Evolutionary conservation across 495 filamentous ascomycete genomes (phyloP), one percentile per base, ranked within the genome.

Genomic region (Trichoderma parareesei): DNA sequence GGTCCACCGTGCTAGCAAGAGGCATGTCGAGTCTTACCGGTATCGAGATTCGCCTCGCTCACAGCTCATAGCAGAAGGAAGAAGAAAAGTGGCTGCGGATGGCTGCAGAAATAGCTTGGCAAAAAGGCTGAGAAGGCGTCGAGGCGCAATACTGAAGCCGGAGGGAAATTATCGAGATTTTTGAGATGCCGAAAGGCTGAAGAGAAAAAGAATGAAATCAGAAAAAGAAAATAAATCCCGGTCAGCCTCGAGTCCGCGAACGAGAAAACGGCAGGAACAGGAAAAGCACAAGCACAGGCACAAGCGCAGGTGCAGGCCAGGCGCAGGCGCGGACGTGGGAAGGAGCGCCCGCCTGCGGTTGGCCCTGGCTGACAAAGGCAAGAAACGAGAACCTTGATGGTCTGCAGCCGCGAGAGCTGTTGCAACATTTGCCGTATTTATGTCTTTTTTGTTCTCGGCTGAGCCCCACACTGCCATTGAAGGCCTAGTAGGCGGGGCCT

Each of bases 321-420:
- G 40, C 40, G 44, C 44, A 48, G 44, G 44, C 44, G 44, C 44
- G n/a, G 11, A 18, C 44, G 44, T 27, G 27, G 44, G 53, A 57
- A 57, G 53, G 20, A 57, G 14, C 27, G 53, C 53, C 53, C 53
- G 53, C 53, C 53, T 35, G 53, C 53, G 33, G 53, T 57, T 37
- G 9, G 16, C 27, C 27, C 53, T 37, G 27, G 53, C 53, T 35
- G 53, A 57, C 53, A 14, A 57, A 57, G 53, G 41, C 67, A 66
- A 69, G 68, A 69, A 69, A 66, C 68, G 68, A 69, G 68, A 69
- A 69, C 68, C 68, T 69, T 69, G 68, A 69, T 64, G 68, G 68
- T 64, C 60, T 46, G 60, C 43, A 4, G 46, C 5, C 37, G 1
- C 40, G 27, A 18, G 48, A n/a, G 53, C 53, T 11, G 27, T 35